Base-by-base conservation (phyloP, 129 eudicot genomes). In the Chrysanthemum makinoi region DNA sequence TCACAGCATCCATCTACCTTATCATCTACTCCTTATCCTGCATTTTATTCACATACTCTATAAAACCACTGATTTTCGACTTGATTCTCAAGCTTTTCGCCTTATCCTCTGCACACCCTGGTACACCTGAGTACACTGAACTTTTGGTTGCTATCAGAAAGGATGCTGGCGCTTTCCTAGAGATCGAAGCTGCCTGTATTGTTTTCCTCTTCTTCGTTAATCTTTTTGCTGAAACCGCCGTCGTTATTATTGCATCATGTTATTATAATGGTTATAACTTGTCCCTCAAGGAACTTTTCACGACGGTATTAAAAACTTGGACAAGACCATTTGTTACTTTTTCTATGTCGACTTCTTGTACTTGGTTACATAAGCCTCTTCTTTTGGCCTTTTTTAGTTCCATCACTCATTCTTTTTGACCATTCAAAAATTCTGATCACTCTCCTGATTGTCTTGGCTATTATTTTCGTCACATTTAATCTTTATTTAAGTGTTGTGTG, bases 401-500 rank as follows among this genome's bases (percentile, higher is more conserved):
- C 80, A 17, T 43, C 78, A 4, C 71, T 84, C 5, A 4, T 75
- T 20, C 65, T 78, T 61, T 68, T 50, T 18, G 68, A 64, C 73
- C 72, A 62, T 39, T 81, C 43, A 17, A 0, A 10, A 2, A 15
- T 65, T 51, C 58, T 70, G 60, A 54, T 59, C 47, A 43, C 80
- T 0, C 6, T 69, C 57, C 19, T 65, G 0, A 39, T 68, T 16
- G 6, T 74, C 62, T 24, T 79, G 5, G 66, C 49, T 9, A 22
- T 80, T 48, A 0, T 73, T 26, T 74, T 65, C 48, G 7, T 54
- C 9, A 13, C 62, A 18, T 58, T 68, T 26, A 15, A 10, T 52
- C n/a, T 82, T 11, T 75, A 88, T 51, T 35, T 83, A 15, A 47
- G 70, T 0, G 80, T 88, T 6, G 62, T 70, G 70, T 80, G 82